Percentiles rank a stretch among this genome's conserved stretches.
Evolutionary conservation across 345 rosid species (phyloP).

Genomic region (Brassica carinata): DNA sequence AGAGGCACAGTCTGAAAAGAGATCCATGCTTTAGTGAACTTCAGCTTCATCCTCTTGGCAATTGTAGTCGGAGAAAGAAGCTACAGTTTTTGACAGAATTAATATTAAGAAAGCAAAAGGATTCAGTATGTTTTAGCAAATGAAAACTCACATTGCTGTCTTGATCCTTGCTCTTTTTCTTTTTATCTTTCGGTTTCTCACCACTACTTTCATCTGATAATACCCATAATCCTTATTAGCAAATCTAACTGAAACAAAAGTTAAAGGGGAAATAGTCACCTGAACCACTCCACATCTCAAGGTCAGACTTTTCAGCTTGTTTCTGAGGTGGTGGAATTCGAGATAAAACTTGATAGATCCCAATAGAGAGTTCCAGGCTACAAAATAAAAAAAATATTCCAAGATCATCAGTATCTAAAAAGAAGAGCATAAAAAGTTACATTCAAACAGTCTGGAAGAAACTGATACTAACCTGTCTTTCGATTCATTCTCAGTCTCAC

Average conservation of each 20-base stretch:
- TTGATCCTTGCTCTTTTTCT: conserved; percentile 43
- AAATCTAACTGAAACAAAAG: conserved; percentile 10
- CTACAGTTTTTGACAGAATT: conserved; percentile 40
- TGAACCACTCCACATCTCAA: conserved; percentile 83
- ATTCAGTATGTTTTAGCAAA: neutral
- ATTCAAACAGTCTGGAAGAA: neutral
- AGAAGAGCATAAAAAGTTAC: neutral
- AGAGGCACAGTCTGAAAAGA: conserved; percentile 83
- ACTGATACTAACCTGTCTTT: conserved; percentile 54
- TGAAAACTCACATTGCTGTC: conserved; percentile 50
- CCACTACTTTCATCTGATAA: conserved; percentile 27
- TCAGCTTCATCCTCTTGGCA: conserved; percentile 76
- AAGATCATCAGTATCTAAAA: neutral
- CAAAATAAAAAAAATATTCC: conserved; percentile 13
- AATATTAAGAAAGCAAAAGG: neutral
- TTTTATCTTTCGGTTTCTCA: conserved; percentile 36
- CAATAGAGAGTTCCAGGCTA: conserved; percentile 59
- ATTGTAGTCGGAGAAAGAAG: conserved; percentile 58
- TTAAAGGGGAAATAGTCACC: conserved; percentile 49
- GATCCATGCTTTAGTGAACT: conserved; percentile 91
- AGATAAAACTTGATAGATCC: conserved; percentile 60
- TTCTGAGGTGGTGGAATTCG: conserved; percentile 56
- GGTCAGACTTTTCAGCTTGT: conserved; percentile 44
- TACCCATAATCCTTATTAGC: conserved; percentile 10
- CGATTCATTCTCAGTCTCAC: conserved; percentile 34